Conservation (phyloP, 345 rosid species). For the Pistacia integerrima region DNA sequence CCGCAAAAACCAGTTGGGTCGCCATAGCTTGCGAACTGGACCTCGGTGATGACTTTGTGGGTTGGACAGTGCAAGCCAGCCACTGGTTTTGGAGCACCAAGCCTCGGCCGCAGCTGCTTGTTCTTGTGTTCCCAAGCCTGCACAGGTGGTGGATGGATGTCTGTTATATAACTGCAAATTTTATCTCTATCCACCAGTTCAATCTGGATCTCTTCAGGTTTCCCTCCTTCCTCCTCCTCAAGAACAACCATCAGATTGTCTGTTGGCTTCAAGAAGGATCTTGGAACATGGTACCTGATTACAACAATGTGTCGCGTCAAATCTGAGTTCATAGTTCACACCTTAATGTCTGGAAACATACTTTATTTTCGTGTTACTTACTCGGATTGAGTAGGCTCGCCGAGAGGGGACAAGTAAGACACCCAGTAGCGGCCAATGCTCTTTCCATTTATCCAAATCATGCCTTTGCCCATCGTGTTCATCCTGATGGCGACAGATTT, state of each 20-base stretch:
- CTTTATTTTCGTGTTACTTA: slow-evolving; percentile 20
- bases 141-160: slow-evolving; percentile 63
- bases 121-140: slow-evolving; percentile 51
- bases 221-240: slow-evolving; percentile 66
- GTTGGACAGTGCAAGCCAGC: slow-evolving; percentile 57
- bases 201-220: slow-evolving; percentile 60
- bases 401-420: slow-evolving; percentile 68
- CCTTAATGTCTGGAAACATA: too few relatives aligned
- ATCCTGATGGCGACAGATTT: slow-evolving; percentile 57
- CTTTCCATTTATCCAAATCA: slow-evolving; percentile 86
- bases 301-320: not conserved
- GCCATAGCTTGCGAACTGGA: slow-evolving; percentile 88
- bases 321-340: too few relatives aligned
- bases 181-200: slow-evolving; percentile 63
- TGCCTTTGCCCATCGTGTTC: slow-evolving; percentile 73
- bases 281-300: slow-evolving; percentile 81
- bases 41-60: slow-evolving; percentile 45
- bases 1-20: slow-evolving; percentile 78
- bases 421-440: slow-evolving; percentile 87
- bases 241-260: slow-evolving; percentile 66
- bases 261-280: slow-evolving; percentile 65
- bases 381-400: slow-evolving; percentile 67
- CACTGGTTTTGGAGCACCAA: slow-evolving; percentile 42
- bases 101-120: slow-evolving; percentile 32
- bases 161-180: slow-evolving; percentile 63